Conservation (phyloP, 1,284 basidiomycete genomes). For the Ceraceosorus guamensis region DNA sequence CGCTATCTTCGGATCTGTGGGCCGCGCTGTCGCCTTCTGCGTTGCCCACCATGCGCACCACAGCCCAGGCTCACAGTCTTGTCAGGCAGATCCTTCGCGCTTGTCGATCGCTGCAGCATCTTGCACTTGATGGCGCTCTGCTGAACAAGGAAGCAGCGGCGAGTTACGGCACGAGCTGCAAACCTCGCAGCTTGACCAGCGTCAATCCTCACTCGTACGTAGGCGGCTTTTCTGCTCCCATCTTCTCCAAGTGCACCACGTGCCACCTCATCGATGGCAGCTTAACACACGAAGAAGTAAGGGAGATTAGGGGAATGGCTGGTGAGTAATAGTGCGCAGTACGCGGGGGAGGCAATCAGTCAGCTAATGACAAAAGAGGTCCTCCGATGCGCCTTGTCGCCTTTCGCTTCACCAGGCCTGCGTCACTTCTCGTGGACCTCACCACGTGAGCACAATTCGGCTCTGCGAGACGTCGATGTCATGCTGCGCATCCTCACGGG, state of each 20-base stretch:
- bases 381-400: neutral
- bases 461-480: constrained; percentile 24
- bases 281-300: constrained; percentile 37
- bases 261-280: constrained; percentile 39
- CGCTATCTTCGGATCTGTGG: constrained; percentile 34
- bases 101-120: constrained; percentile 34
- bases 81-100: constrained; percentile 22
- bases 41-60: constrained; percentile 19
- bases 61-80: constrained; percentile 18
- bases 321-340: constrained; percentile 6
- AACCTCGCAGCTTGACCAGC: constrained; percentile 34
- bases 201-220: constrained; percentile 45
- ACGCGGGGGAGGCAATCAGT: neutral
- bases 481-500: constrained; percentile 19
- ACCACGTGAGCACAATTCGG: constrained; percentile 39
- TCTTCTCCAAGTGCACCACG: constrained; percentile 32
- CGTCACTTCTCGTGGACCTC: constrained; percentile 30
- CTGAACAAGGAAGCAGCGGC: constrained; percentile 27
- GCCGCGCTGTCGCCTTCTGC: constrained; percentile 31
- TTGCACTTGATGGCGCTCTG: constrained; percentile 39
- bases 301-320: constrained; percentile 35
- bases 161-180: constrained; percentile 42
- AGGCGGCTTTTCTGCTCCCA: constrained; percentile 38
- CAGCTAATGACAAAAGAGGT: neutral
- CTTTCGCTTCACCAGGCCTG: constrained; percentile 11